Conservation (phyloP, 257 asterid species). For the Penstemon eatonii region DNA sequence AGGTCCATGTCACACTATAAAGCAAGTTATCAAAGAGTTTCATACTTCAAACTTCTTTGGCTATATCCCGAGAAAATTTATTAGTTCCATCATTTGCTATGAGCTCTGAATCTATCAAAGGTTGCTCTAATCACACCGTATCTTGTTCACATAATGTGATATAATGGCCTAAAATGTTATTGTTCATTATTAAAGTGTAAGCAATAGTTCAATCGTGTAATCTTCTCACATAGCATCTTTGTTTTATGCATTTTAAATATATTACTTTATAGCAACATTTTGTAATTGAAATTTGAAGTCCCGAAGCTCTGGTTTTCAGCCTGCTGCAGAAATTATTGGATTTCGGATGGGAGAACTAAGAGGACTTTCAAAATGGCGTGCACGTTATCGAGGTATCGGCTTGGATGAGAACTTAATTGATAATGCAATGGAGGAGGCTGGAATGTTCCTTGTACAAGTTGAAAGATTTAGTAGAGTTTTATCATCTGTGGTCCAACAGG, state of each 20-base stretch:
- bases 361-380: conserved; percentile 96
- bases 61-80: conserved; percentile 12
- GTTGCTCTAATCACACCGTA: conserved; percentile 4
- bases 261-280: conserved; percentile 11
- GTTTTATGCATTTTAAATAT: conserved; percentile 23
- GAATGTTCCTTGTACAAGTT: conserved; percentile 79
- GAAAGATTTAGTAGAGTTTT: conserved; percentile 76
- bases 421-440: conserved; percentile 83
- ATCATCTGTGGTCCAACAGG: conserved; percentile 93
- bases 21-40: conserved; percentile 8
- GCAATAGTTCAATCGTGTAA: background rate
- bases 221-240: background rate
- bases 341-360: conserved; percentile 93
- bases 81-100: conserved; percentile 16
- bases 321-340: conserved; percentile 95
- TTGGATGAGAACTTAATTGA: conserved; percentile 82
- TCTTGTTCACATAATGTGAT: conserved; percentile 7
- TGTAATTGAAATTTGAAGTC: conserved; percentile 26
- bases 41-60: conserved; percentile 15
- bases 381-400: conserved; percentile 81
- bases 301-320: conserved; percentile 63
- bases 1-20: conserved; percentile 45
- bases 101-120: background rate
- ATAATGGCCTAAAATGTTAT: conserved; percentile 14
- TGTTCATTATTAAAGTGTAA: background rate